Evolutionary conservation across 1,284 basidiomycete genomes (phyloP).

Genomic region (Papiliotrema fonsecae): DNA sequence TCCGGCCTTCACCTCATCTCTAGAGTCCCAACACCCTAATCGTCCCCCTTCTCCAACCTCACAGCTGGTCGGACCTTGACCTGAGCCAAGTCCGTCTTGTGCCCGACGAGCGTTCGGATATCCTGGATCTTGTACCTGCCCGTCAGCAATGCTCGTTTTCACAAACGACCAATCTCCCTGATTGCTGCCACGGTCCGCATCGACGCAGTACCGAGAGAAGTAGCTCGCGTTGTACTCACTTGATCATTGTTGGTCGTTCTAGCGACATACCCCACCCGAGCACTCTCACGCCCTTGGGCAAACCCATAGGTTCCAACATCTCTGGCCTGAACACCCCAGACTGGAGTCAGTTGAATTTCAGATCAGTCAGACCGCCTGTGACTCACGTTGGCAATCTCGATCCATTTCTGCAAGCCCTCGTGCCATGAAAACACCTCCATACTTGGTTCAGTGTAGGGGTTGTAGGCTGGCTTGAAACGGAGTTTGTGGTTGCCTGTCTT

Average conservation of each 20-base stretch:
- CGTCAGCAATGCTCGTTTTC: slow-evolving; percentile 51
- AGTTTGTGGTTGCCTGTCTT: slow-evolving; percentile 95
- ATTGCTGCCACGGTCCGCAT: too few relatives aligned
- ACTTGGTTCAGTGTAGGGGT: slow-evolving; percentile 96
- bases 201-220: too few relatives aligned
- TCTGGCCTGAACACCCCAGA: slow-evolving; percentile 99
- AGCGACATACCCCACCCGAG: slow-evolving; percentile 95
- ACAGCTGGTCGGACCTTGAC: slow-evolving; percentile 88
- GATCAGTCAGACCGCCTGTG: too few relatives aligned
- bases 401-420: slow-evolving; percentile 89
- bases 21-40: too few relatives aligned
- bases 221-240: too few relatives aligned
- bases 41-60: slow-evolving; percentile 58
- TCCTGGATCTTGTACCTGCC: slow-evolving; percentile 70
- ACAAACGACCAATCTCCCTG: neutral
- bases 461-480: slow-evolving; percentile 79
- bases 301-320: slow-evolving; percentile 98
- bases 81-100: slow-evolving; percentile 87
- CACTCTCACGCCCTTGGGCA: slow-evolving; percentile 93
- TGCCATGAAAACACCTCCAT: slow-evolving; percentile 99
- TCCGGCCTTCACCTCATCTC: too few relatives aligned
- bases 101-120: slow-evolving; percentile 93
- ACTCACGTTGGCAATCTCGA: slow-evolving; percentile 64
- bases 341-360: slow-evolving; percentile 51
- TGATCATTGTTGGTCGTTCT: slow-evolving; percentile 99